Evolutionary conservation across 2,329 filamentous ascomycete genomes (phyloP).

Genomic region (Leptographium radiaticola): DNA sequence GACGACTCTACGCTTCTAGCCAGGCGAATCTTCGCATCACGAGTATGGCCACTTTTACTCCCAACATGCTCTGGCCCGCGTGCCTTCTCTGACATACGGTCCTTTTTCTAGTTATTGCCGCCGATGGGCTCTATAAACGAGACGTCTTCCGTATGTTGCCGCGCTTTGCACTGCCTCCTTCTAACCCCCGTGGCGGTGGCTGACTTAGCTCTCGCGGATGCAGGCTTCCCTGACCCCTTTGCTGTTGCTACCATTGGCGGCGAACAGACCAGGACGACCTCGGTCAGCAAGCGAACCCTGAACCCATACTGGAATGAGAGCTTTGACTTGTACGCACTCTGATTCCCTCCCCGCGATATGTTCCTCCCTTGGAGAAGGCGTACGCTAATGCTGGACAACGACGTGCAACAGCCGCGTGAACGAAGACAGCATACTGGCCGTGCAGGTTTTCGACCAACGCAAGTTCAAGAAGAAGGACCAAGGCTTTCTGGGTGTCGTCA

Average conservation of each 20-base stretch:
- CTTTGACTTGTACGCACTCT: constrained; percentile 74
- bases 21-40: constrained; percentile 85
- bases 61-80: constrained; percentile 4
- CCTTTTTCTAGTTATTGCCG: constrained; percentile 68
- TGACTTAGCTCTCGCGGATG: neutral
- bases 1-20: constrained; percentile 26
- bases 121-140: constrained; percentile 95
- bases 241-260: constrained; percentile 94
- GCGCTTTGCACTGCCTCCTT: neutral
- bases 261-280: constrained; percentile 96
- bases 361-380: constrained; percentile 8
- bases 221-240: constrained; percentile 95
- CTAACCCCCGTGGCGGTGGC: neutral
- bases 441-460: constrained; percentile 99
- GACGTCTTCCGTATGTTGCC: constrained; percentile 86
- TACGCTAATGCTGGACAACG: neutral
- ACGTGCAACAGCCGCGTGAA: constrained; percentile 57
- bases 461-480: constrained; percentile 99
- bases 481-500: constrained; percentile 94
- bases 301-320: constrained; percentile 99
- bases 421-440: constrained; percentile 91
- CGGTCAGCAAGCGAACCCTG: constrained; percentile 90
- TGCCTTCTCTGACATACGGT: neutral
- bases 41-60: constrained; percentile 44
- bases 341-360: constrained; percentile 9